Evolutionary conservation across 1,284 basidiomycete species (phyloP).

Genomic region (Phellinidium pouzarii): DNA sequence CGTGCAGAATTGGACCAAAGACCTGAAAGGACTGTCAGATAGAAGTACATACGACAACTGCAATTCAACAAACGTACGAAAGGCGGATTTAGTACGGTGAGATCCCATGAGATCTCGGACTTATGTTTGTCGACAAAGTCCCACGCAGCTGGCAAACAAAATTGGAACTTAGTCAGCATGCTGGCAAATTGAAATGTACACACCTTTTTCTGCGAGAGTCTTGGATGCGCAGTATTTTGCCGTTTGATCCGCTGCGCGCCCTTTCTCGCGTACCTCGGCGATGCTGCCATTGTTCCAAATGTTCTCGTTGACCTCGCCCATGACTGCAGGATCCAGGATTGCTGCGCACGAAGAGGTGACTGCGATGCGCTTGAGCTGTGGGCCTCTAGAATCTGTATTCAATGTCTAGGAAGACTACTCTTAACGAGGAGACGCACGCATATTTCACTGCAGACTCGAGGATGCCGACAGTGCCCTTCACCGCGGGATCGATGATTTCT

Average conservation of each 20-base stretch:
- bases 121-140: conserved; percentile 20
- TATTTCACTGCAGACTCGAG: conserved; percentile 16
- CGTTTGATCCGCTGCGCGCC: conserved; percentile 3
- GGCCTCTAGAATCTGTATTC: conserved; percentile 4
- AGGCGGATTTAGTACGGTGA: conserved; percentile 18
- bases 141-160: conserved; percentile 20
- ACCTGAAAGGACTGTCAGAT: neutral
- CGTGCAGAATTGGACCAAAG: conserved; percentile 16
- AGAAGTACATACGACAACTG: neutral
- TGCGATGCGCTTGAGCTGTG: conserved; percentile 15
- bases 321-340: conserved; percentile 1
- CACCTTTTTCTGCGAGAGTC: conserved; percentile 17
- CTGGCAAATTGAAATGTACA: neutral
- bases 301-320: conserved; percentile 9
- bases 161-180: neutral
- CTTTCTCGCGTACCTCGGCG: conserved; percentile 9
- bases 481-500: conserved; percentile 19
- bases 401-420: neutral
- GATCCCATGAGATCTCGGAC: conserved; percentile 16
- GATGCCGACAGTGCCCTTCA: conserved; percentile 18
- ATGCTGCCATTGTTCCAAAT: conserved; percentile 18
- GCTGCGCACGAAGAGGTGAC: conserved; percentile 16
- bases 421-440: conserved; percentile 5
- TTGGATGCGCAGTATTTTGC: conserved; percentile 18
- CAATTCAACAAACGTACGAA: conserved; percentile 3